phyloP scores from a whole-genome alignment of 495 filamentous ascomycete species.

The Penicillium cosmopolitanum region DNA sequence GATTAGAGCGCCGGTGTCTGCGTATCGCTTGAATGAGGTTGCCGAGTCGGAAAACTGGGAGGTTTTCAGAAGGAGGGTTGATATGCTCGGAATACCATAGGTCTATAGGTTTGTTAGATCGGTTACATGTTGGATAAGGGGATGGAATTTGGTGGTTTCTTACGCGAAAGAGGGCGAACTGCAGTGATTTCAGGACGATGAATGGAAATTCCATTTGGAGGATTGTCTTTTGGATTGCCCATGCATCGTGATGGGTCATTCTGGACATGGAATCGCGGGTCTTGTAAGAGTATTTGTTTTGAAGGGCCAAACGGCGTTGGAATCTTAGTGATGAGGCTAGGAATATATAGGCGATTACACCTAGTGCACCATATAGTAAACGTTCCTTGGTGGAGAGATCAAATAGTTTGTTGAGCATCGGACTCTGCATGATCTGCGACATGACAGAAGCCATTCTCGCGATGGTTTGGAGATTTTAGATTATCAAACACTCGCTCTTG shows the following conservation, averaged over 20 bases:
- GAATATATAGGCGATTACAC: conserved; percentile 23
- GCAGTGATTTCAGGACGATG: conserved; percentile 53
- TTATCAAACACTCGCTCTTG: not conserved
- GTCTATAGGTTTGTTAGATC: conserved; percentile 45
- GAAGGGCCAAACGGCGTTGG: conserved; percentile 46
- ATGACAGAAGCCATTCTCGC: not conserved
- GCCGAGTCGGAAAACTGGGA: conserved; percentile 55
- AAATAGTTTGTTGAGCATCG: not conserved
- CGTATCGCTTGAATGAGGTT: conserved; percentile 62
- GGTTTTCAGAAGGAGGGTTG: conserved; percentile 58
- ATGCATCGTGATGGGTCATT: conserved; percentile 65
- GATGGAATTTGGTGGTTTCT: not conserved
- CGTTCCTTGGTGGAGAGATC: conserved; percentile 8
- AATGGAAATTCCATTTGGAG: conserved; percentile 58
- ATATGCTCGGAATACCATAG: conserved; percentile 69
- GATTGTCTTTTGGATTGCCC: conserved; percentile 54
- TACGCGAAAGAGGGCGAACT: conserved; percentile 67
- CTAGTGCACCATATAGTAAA: conserved; percentile 14
- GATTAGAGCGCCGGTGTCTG: conserved; percentile 63
- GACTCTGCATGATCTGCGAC: not conserved
- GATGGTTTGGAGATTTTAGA: not conserved
- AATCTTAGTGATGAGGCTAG: conserved; percentile 45
- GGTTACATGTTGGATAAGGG: too few relatives aligned
- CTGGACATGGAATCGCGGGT: conserved; percentile 51
- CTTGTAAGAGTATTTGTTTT: conserved; percentile 48